phyloP scores from a whole-genome alignment of 2,329 filamentous ascomycete genomes.

The Cytospora schulzeri region DNA sequence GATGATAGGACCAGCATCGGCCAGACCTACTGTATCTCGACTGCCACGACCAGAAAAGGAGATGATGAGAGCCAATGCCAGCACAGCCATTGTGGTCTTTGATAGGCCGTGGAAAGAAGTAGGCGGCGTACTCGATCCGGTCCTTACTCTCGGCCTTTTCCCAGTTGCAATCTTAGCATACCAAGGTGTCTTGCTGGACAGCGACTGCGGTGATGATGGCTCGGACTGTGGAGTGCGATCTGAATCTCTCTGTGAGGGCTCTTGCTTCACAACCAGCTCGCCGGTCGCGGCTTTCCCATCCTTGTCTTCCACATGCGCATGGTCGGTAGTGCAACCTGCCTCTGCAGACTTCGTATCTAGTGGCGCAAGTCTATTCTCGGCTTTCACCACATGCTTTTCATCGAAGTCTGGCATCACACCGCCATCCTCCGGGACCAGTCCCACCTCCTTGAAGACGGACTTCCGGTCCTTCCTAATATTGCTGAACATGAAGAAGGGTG shows the following conservation, averaged over 20 bases:
- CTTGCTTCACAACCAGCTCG: neutral
- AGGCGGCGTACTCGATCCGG: constrained; percentile 47
- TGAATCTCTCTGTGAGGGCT: neutral
- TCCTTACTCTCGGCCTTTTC: constrained; percentile 46
- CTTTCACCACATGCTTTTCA: constrained; percentile 32
- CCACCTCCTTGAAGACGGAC: constrained; percentile 56
- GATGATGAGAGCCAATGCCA: constrained; percentile 54
- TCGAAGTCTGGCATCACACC: constrained; percentile 29
- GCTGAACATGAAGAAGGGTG: constrained; percentile 44
- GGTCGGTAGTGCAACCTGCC: constrained; percentile 29
- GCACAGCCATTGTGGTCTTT: constrained; percentile 49
- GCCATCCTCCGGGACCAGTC: constrained; percentile 44
- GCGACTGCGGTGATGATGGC: constrained; percentile 25
- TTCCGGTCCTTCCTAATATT: constrained; percentile 53
- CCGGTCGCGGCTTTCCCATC: constrained; percentile 8
- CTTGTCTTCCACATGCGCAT: constrained; percentile 9
- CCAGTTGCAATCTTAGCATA: constrained; percentile 45
- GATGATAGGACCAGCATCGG: constrained; percentile 50
- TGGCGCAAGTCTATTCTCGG: constrained; percentile 26
- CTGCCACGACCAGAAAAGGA: constrained; percentile 49
- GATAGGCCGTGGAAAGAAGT: constrained; percentile 45
- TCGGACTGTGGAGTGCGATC: constrained; percentile 18
- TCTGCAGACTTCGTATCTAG: constrained; percentile 26
- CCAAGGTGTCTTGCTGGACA: constrained; percentile 40
- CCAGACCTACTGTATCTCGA: constrained; percentile 45